Percentiles rank a stretch among this genome's conserved stretches.
Conservation (phyloP, 148 eudicot species). For the Euryodendron excelsum region DNA sequence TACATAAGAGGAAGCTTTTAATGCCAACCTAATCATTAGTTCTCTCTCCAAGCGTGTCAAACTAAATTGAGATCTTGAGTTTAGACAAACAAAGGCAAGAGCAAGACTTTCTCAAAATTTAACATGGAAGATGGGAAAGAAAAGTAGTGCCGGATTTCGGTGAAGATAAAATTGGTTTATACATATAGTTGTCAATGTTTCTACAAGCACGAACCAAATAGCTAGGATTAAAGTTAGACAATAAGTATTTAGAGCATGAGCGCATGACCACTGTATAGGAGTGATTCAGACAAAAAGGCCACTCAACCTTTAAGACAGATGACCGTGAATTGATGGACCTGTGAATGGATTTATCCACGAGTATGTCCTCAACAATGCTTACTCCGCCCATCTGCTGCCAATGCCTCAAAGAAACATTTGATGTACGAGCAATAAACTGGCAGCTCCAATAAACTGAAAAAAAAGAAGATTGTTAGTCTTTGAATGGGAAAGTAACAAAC, state of each 20-base stretch:
- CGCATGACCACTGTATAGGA: neutral
- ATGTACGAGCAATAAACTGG: slow-evolving; percentile 82
- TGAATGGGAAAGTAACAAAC: slow-evolving; percentile 2
- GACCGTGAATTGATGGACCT: slow-evolving; percentile 71
- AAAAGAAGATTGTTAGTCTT: neutral
- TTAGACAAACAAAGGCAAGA: neutral
- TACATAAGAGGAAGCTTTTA: neutral
- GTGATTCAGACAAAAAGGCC: neutral
- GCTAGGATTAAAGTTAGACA: neutral
- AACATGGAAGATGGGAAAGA: neutral
- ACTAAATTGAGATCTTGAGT: neutral
- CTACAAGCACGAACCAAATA: neutral
- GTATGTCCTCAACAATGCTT: slow-evolving; percentile 60
- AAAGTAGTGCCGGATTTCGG: neutral
- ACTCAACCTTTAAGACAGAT: slow-evolving; percentile 74
- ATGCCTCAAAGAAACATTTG: slow-evolving; percentile 73
- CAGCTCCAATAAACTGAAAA: slow-evolving; percentile 89
- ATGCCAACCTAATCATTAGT: neutral
- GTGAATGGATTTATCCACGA: slow-evolving; percentile 83
- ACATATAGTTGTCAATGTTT: neutral
- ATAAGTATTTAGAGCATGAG: neutral
- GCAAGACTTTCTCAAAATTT: neutral
- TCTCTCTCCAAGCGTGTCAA: neutral
- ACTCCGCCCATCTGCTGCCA: slow-evolving; percentile 96
- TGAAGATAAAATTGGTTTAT: neutral